These are phyloP conservation scores for Microdochium paspali DNA, from an alignment of 2,329 filamentous ascomycete genomes.

Conservation along the genomic window DNA sequence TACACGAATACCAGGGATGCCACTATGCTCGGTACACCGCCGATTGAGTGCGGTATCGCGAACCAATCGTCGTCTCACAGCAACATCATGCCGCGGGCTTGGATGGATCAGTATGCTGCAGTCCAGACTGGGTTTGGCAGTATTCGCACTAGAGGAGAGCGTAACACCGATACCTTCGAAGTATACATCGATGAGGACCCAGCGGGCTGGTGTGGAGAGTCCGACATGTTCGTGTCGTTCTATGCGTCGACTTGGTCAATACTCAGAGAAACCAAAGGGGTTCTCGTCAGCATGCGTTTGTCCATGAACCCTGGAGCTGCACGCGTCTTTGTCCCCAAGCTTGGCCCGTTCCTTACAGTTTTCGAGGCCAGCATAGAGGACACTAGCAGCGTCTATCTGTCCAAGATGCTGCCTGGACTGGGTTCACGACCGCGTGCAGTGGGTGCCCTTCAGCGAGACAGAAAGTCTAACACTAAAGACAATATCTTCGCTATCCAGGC, in stretches of 20 bases:
- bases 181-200: not conserved
- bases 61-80: not conserved
- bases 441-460: too few relatives aligned
- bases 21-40: not conserved
- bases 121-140: not conserved
- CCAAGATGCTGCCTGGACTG: not conserved
- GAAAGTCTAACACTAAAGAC: not conserved
- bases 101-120: not conserved
- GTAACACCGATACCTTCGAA: not conserved
- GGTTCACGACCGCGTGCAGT: not conserved
- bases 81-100: too few relatives aligned
- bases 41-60: not conserved
- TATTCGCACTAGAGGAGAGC: not conserved
- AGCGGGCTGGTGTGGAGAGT: not conserved
- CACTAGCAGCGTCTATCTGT: not conserved
- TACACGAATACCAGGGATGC: not conserved
- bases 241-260: not conserved
- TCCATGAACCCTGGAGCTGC: not conserved
- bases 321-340: not conserved
- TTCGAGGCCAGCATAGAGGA: not conserved
- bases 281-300: not conserved
- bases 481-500: not conserved
- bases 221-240: not conserved
- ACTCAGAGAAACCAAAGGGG: not conserved
- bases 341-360: not conserved